Evolutionary conservation across 2,329 filamentous ascomycete genomes (phyloP).

Genomic region (Trichoderma guizhouense): DNA sequence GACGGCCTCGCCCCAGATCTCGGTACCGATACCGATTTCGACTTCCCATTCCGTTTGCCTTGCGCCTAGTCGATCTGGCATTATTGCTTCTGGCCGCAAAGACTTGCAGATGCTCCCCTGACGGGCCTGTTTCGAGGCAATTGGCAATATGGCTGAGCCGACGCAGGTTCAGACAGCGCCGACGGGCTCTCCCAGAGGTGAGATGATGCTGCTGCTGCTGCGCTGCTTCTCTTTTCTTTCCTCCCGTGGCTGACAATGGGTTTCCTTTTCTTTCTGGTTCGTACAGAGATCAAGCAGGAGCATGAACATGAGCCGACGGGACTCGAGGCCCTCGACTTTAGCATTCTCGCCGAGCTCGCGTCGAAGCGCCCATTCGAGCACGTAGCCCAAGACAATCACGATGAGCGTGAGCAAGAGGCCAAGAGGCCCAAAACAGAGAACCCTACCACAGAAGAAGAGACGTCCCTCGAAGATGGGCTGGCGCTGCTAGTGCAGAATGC

Average conservation of each 20-base stretch:
- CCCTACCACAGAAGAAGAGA: constrained; percentile 24
- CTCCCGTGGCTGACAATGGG: not conserved
- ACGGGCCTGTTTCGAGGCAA: constrained; percentile 27
- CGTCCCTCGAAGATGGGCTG: constrained; percentile 35
- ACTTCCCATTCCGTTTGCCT: not conserved
- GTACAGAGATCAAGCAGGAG: constrained; percentile 40
- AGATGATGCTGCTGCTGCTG: not conserved
- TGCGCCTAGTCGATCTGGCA: not conserved
- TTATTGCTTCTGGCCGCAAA: not conserved
- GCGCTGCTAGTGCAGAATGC: constrained; percentile 41
- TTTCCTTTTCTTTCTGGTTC: not conserved
- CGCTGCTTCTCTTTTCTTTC: not conserved
- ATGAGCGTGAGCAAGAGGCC: constrained; percentile 29
- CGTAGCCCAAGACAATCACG: constrained; percentile 24
- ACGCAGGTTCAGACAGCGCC: constrained; percentile 36
- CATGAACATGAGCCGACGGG: constrained; percentile 29
- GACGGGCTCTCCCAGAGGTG: constrained; percentile 37
- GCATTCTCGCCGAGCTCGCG: constrained; percentile 34
- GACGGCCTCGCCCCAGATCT: constrained; percentile 12
- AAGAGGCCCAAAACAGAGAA: constrained; percentile 36
- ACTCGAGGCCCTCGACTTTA: constrained; percentile 35
- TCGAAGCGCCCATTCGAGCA: constrained; percentile 38
- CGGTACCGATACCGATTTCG: constrained; percentile 12
- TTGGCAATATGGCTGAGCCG: constrained; percentile 41
- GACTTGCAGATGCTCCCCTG: constrained; percentile 24